Conservation (phyloP, 1,284 basidiomycete species). For the Moesziomyces sp. region DNA sequence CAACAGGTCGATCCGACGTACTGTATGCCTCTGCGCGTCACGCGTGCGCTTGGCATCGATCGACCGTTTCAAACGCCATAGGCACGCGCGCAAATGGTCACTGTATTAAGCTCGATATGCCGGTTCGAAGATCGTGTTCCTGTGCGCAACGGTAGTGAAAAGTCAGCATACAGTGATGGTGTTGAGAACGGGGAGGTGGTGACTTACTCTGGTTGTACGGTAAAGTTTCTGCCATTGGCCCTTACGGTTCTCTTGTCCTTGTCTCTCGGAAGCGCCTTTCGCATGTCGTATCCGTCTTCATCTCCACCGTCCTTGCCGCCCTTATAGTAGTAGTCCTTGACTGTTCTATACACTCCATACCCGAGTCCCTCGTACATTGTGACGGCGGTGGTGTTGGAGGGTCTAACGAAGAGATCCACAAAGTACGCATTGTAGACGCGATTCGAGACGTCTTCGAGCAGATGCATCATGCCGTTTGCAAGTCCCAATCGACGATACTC, state of each 20-base stretch:
- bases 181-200: background rate
- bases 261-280: conserved; percentile 68
- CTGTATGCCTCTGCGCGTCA: conserved; percentile 88
- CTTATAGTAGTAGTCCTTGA: conserved; percentile 85
- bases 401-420: conserved; percentile 89
- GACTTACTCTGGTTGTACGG: conserved; percentile 61
- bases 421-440: conserved; percentile 75
- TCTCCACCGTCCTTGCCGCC: conserved; percentile 75
- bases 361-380: conserved; percentile 89
- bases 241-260: conserved; percentile 48
- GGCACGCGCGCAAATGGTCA: background rate
- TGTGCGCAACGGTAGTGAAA: background rate
- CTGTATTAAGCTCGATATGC: conserved; percentile 14
- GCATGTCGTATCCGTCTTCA: conserved; percentile 93
- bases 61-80: conserved; percentile 45
- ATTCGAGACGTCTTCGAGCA: conserved; percentile 84
- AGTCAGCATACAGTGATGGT: background rate
- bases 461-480: conserved; percentile 81
- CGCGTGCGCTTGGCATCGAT: conserved; percentile 66
- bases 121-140: conserved; percentile 35
- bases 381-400: conserved; percentile 72
- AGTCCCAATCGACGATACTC: conserved; percentile 86
- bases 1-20: conserved; percentile 90
- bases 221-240: conserved; percentile 45
- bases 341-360: conserved; percentile 85